Percentiles rank a stretch among this genome's conserved stretches.
phyloP scores from a whole-genome alignment of 2,329 filamentous ascomycete genomes.

The Ophiocordyceps sinensis region DNA sequence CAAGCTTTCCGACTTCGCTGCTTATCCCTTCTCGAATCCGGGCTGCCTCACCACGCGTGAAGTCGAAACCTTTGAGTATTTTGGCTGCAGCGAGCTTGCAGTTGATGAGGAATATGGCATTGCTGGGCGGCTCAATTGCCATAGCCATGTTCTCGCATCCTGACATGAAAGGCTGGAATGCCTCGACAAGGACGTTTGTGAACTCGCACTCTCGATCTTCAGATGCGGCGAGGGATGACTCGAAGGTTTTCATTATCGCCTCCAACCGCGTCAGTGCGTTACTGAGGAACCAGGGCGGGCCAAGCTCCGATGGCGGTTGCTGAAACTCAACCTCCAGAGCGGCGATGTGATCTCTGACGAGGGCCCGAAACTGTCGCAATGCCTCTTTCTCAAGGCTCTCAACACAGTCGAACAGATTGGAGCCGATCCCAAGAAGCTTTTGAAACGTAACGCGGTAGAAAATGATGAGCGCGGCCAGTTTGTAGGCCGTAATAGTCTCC shows the following conservation, averaged over 20 bases:
- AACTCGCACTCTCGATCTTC: constrained; percentile 54
- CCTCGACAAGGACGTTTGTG: constrained; percentile 58
- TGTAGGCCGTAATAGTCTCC: constrained; percentile 77
- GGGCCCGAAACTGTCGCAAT: constrained; percentile 64
- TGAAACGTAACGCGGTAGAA: constrained; percentile 83
- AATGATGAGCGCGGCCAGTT: constrained; percentile 71
- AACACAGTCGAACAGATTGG: constrained; percentile 56
- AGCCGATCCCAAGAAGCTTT: constrained; percentile 58
- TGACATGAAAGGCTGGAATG: constrained; percentile 73
- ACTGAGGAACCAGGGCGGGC: constrained; percentile 64
- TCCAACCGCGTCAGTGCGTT: constrained; percentile 68
- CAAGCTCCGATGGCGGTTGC: constrained; percentile 55
- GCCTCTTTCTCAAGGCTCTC: constrained; percentile 58
- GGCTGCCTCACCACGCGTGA: constrained; percentile 41
- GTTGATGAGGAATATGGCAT: constrained; percentile 59
- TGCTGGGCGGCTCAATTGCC: constrained; percentile 41
- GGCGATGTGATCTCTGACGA: constrained; percentile 68
- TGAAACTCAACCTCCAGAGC: constrained; percentile 60
- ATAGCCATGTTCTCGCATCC: constrained; percentile 58
- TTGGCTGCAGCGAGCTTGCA: constrained; percentile 46
- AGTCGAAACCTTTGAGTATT: constrained; percentile 44
- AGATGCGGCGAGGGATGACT: constrained; percentile 56
- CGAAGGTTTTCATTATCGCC: constrained; percentile 72
- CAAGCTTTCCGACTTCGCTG: constrained; percentile 40
- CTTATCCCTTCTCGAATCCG: constrained; percentile 43